A percentile compares a stretch with the other conserved stretches of the same genome.
phyloP scores from a whole-genome alignment of 2,329 filamentous ascomycete genomes.

The Penicillium verrucosum region DNA sequence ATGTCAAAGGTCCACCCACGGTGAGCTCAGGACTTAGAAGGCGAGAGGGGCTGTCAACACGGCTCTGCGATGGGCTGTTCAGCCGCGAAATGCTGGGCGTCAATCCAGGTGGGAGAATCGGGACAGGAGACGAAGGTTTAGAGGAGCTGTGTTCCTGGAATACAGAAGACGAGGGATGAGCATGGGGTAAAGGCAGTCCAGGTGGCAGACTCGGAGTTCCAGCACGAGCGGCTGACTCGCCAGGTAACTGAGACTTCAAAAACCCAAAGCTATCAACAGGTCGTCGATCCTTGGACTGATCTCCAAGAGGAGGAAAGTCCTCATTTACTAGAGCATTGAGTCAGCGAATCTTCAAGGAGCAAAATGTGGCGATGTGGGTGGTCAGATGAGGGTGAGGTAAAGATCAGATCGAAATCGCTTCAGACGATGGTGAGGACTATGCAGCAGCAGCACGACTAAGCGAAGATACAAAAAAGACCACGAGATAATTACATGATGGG shows the following conservation, averaged over 20 bases:
- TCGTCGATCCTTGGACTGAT: constrained; percentile 35
- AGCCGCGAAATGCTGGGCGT: constrained; percentile 24
- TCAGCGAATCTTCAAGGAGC: constrained; percentile 27
- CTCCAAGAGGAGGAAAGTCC: constrained; percentile 48
- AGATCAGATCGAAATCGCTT: neutral
- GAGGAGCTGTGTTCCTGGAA: constrained; percentile 33
- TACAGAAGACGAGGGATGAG: constrained; percentile 36
- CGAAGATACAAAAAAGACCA: constrained; percentile 29
- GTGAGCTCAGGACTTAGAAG: constrained; percentile 29
- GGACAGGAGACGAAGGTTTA: constrained; percentile 30
- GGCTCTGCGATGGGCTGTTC: constrained; percentile 30
- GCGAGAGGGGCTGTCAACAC: constrained; percentile 23
- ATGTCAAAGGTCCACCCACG: constrained; percentile 19
- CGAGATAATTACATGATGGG: constrained; percentile 37
- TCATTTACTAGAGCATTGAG: constrained; percentile 39
- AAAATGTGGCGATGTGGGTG: constrained; percentile 10
- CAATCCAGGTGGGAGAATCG: constrained; percentile 30
- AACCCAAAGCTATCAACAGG: constrained; percentile 37
- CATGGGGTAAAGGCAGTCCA: constrained; percentile 42
- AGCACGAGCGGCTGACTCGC: constrained; percentile 32
- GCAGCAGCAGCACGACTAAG: constrained; percentile 10
- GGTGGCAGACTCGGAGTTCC: constrained; percentile 42
- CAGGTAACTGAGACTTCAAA: constrained; percentile 35
- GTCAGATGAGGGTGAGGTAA: constrained; percentile 4
- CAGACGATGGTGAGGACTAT: neutral